Base-by-base conservation (phyloP, 305 asterid species). In the Coffea humblotiana region DNA sequence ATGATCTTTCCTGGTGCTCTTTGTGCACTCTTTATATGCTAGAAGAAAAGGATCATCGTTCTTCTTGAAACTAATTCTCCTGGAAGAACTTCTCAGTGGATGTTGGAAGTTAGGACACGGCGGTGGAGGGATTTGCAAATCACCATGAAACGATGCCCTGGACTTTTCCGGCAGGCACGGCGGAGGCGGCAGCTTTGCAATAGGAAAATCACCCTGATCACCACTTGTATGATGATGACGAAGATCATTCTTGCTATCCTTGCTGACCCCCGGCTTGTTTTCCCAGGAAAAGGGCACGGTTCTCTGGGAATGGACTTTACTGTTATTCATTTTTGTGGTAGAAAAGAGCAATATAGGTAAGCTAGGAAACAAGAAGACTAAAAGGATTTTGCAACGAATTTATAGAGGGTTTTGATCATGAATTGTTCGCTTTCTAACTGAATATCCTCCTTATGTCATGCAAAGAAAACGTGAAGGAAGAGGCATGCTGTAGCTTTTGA, bases 11-110 rank as follows among this genome's bases (percentile, higher is more conserved):
- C 40, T 72, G 0, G 75, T 60, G 80, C 87, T 88, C 88, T 89
- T 91, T 0, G 97, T 93, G 51, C 92, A 92, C 85, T 93, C 93
- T 82, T 80, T 86, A 60, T 84, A 88, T 6, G 97, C 96, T 18
- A 85, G 85, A 35, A 90, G 81, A 72, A 93, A 93, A 2, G 97
- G 97, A 70, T 93, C 97, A 27, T 91, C 89, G 6, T 25, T 79
- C 84, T 79, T 87, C 80, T 75, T 86, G 11, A 76, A 35, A n/a
- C 87, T 88, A 32, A 32, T 32, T 79, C 83, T 91, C 86, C 69
- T 89, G 0, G 93, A 86, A 5, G 75, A 70, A 54, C 83, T 84
- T 71, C 83, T 81, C 40, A 64, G 15, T 15, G 76, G 76, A 25
- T 85, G 83, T 64, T 83, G 90, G 74, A 89, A 88, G 64, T 73